These are phyloP conservation scores for Populus deltoides DNA, from an alignment of 345 rosid species.

Conservation along the genomic window DNA sequence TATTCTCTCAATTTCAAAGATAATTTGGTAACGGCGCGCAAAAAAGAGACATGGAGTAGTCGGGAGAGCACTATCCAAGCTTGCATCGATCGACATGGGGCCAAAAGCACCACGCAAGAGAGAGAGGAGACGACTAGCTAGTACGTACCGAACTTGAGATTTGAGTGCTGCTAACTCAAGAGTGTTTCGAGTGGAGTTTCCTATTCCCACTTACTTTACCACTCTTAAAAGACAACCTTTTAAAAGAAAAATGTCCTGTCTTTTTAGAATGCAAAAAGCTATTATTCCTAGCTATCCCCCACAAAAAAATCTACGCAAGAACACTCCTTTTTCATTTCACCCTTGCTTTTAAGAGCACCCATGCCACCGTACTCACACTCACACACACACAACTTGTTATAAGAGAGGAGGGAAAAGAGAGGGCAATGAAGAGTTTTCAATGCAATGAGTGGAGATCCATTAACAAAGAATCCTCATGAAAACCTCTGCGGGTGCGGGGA, in stretches of 20 bases:
- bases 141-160: neutral
- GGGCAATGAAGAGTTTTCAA: neutral
- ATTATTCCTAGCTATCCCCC: slow-evolving; percentile 40
- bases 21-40: slow-evolving; percentile 5
- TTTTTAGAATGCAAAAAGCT: slow-evolving; percentile 44
- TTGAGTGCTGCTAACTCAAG: neutral
- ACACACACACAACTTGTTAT: slow-evolving; percentile 9
- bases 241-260: slow-evolving; percentile 40
- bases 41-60: neutral
- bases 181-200: slow-evolving; percentile 37
- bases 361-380: slow-evolving; percentile 12
- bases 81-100: neutral
- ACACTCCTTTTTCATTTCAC: slow-evolving; percentile 29
- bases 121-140: neutral
- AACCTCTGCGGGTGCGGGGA: slow-evolving; percentile 23
- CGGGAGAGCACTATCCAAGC: neutral
- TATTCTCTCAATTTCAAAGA: neutral
- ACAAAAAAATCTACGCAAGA: slow-evolving; percentile 31
- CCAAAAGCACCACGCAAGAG: neutral
- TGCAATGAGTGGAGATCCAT: slow-evolving; percentile 51
- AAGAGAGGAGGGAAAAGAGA: neutral
- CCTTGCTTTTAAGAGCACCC: slow-evolving; percentile 36
- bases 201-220: slow-evolving; percentile 37
- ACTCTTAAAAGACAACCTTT: slow-evolving; percentile 45
- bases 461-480: slow-evolving; percentile 24